These are phyloP conservation scores for Pythium brachiatum DNA, from an alignment of 352 stramenopile species.

Conservation along the genomic window DNA sequence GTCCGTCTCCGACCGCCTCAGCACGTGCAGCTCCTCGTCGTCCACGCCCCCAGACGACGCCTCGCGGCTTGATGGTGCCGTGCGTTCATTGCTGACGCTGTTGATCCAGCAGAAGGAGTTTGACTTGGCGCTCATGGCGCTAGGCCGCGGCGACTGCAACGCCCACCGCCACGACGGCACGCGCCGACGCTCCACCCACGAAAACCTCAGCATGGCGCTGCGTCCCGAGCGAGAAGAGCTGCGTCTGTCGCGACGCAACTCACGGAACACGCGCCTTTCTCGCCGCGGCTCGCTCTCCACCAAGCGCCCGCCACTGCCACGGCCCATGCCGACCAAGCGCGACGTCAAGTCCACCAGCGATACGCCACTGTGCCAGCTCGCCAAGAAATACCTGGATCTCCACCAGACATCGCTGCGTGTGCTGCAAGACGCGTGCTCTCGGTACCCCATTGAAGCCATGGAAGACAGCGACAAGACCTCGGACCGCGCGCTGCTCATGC, in stretches of 20 bases:
- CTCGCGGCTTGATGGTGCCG: constrained; percentile 33
- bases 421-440: constrained; percentile 33
- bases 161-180: constrained; percentile 28
- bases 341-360: constrained; percentile 21
- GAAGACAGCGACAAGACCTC: constrained; percentile 6
- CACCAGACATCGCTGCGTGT: constrained; percentile 63
- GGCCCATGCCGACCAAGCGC: constrained; percentile 23
- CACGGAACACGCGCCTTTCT: background rate
- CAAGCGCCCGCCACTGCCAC: constrained; percentile 8
- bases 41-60: constrained; percentile 28
- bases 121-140: constrained; percentile 51
- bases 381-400: constrained; percentile 54
- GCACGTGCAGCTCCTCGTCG: constrained; percentile 16
- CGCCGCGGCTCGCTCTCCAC: constrained; percentile 26
- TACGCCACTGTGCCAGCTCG: constrained; percentile 42
- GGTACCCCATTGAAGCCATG: constrained; percentile 21
- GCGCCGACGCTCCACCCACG: constrained; percentile 22
- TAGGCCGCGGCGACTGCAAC: constrained; percentile 49
- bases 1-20: constrained; percentile 13
- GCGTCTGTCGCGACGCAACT: constrained; percentile 21
- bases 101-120: constrained; percentile 55
- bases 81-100: constrained; percentile 34
- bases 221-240: constrained; percentile 9
- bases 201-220: background rate
- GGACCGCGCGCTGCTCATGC: constrained; percentile 28